Percentiles rank a stretch among this genome's conserved stretches.
Evolutionary conservation across 2,329 filamentous ascomycete genomes (phyloP).

Genomic region (Fusarium paranaense): DNA sequence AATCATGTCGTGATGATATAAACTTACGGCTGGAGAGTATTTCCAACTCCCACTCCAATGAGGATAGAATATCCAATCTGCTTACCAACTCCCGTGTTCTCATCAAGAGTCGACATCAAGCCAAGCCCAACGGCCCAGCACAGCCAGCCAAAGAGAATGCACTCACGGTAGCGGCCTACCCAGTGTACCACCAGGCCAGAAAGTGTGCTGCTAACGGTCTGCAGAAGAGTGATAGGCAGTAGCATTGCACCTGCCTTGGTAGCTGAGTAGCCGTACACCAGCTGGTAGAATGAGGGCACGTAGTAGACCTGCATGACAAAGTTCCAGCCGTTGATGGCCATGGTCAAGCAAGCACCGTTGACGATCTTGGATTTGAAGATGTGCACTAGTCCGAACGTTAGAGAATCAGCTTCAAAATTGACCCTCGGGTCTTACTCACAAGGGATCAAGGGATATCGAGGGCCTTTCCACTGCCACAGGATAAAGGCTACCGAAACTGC

Average conservation of each 20-base stretch:
- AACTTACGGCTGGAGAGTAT: constrained; percentile 62
- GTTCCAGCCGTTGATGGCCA: constrained; percentile 70
- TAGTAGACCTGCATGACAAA: constrained; percentile 68
- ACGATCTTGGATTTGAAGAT: constrained; percentile 66
- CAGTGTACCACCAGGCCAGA: constrained; percentile 65
- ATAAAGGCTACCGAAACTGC: constrained; percentile 61
- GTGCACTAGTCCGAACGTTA: constrained; percentile 50
- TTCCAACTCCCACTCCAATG: constrained; percentile 63
- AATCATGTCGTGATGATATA: fast-evolving
- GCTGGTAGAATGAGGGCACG: constrained; percentile 60
- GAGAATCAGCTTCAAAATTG: not conserved
- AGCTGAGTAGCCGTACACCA: constrained; percentile 57
- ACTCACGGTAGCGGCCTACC: constrained; percentile 64
- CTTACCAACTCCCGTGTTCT: constrained; percentile 60
- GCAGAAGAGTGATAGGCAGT: constrained; percentile 56
- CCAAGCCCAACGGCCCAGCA: constrained; percentile 65
- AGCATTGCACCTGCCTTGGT: constrained; percentile 57
- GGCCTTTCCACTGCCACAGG: constrained; percentile 64
- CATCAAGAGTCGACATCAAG: constrained; percentile 63
- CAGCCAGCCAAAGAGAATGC: constrained; percentile 65
- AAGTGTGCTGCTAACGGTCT: constrained; percentile 60
- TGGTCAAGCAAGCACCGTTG: constrained; percentile 66
- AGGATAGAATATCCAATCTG: constrained; percentile 66
- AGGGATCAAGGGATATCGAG: constrained; percentile 60
- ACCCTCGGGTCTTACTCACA: constrained; percentile 44